phyloP scores from a whole-genome alignment of 495 filamentous ascomycete genomes.

The Aspergillus funiculosus region DNA sequence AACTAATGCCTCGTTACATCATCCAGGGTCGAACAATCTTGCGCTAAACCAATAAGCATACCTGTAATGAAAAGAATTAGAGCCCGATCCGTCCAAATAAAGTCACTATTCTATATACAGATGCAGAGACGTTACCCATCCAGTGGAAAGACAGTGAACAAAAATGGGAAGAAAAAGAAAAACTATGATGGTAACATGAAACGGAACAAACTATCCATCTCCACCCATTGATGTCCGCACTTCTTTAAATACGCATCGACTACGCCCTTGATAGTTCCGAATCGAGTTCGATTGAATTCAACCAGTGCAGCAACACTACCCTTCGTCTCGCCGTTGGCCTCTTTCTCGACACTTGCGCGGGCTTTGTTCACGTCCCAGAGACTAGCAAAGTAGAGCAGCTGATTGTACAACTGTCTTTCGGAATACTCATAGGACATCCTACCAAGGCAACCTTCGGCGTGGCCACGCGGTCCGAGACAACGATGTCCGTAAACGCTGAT shows the following conservation, averaged over 20 bases:
- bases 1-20: too few relatives aligned
- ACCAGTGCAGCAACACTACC: constrained; percentile 66
- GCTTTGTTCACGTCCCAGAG: constrained; percentile 90
- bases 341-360: constrained; percentile 45
- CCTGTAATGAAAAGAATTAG: too few relatives aligned
- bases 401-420: constrained; percentile 91
- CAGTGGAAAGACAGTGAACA: constrained; percentile 11
- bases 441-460: constrained; percentile 76
- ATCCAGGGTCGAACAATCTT: too few relatives aligned
- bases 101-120: too few relatives aligned
- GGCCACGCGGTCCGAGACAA: constrained; percentile 79
- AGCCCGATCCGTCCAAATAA: too few relatives aligned
- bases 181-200: constrained; percentile 47
- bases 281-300: constrained; percentile 71
- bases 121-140: too few relatives aligned
- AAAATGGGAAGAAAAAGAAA: constrained; percentile 6
- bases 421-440: constrained; percentile 80
- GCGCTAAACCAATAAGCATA: too few relatives aligned
- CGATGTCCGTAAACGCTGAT: constrained; percentile 87
- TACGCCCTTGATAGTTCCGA: constrained; percentile 66
- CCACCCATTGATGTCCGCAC: constrained; percentile 92
- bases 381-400: constrained; percentile 79
- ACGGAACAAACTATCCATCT: constrained; percentile 86
- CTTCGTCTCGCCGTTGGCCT: constrained; percentile 36
- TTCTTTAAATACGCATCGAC: constrained; percentile 85